Evolutionary conservation across 2,329 filamentous ascomycete genomes (phyloP), one percentile per base, ranked within the genome.

Genomic region (Fusarium ramigenum): DNA sequence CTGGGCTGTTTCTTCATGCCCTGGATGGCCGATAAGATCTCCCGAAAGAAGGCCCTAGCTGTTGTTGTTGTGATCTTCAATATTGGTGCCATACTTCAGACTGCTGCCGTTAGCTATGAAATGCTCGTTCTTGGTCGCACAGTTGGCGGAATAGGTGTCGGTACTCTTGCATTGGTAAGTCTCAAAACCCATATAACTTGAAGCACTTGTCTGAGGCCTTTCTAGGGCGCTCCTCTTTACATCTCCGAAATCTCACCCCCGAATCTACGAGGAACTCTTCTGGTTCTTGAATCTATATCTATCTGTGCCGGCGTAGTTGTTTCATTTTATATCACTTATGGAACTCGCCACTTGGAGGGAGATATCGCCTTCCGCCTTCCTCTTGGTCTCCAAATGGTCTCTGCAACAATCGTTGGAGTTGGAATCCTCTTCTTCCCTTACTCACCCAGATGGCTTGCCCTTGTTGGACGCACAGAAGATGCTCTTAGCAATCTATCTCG

Each of bases 391-490:
- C 88, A 90, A 79, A 87, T 87, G 72, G 80, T 88, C 5, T 89
- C 87, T 1, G 87, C 85, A 32, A 56, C 53, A 32, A 18, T 56
- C 4, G 25, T 56, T 10, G 53, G 53, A 18, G 15, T 56, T 42
- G 53, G 53, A 23, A 56, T 56, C 30, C 53, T 43, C 37, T 56
- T 56, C 19, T 56, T 56, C 25, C 53, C 53, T 42, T 56, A 56
- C 28, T 56, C 88, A 32, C 92, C 92, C 2, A 87, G 92, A 63
- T 93, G 92, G 92, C 85, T 93, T 21, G 91, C 91, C 28, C 87
- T 87, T 30, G 87, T 91, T 72, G 90, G 90, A 66, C 85, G 89
- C 28, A 90, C 90, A 84, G 90, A 93, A 37, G 87, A 93, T 77
- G 88, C 89, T 2, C 83, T 89, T 47, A 77, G 84, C 30, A 87